These are phyloP conservation scores for Neurospora hispaniola DNA, from an alignment of 495 filamentous ascomycete species.

Conservation along the genomic window DNA sequence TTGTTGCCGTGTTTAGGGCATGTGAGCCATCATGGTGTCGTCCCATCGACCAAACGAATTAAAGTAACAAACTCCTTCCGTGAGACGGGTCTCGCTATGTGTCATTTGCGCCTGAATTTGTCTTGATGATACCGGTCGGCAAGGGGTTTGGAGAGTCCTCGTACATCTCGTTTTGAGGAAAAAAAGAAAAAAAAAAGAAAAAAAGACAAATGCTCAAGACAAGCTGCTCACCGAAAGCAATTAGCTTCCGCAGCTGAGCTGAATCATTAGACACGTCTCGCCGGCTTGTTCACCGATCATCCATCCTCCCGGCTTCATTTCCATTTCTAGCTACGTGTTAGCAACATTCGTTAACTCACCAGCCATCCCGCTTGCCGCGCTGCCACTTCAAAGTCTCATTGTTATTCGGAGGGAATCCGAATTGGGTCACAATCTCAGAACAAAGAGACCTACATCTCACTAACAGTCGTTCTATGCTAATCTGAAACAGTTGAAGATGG, in stretches of 20 bases:
- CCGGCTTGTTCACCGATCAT: not conserved
- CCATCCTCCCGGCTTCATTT: not conserved
- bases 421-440: not conserved
- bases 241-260: not conserved
- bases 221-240: not conserved
- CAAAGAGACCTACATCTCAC: not conserved
- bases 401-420: not conserved
- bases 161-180: not conserved
- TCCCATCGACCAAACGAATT: not conserved
- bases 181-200: not conserved
- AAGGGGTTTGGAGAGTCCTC: not conserved
- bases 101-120: not conserved
- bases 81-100: not conserved
- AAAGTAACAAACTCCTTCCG: not conserved
- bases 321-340: not conserved
- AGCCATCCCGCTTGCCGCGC: not conserved
- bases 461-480: not conserved
- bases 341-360: not conserved
- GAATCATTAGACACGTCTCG: not conserved
- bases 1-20: not conserved
- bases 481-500: not conserved
- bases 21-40: not conserved
- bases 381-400: not conserved
- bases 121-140: not conserved
- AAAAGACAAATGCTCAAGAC: not conserved